Evolutionary conservation across 768 basidiomycete species (phyloP), one percentile per base, ranked within the genome.

Genomic region (Tylopilus felleus): DNA sequence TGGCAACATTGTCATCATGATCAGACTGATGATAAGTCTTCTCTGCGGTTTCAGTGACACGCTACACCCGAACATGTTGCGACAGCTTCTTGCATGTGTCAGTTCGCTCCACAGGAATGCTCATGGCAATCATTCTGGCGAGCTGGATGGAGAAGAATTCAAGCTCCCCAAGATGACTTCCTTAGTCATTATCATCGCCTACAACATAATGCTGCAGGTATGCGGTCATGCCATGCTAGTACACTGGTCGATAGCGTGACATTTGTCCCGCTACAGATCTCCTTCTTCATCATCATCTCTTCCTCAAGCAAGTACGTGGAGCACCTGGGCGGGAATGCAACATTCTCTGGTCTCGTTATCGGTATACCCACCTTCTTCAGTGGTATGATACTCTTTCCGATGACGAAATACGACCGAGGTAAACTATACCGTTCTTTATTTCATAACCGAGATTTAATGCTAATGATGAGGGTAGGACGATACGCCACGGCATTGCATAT

Each of bases 221-320:
- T 8, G 70, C 49, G 23, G 1, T 36, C 27, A 27, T 23, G 2
- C 28, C 9, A 4, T 38, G 16, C 14, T 5, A 17, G 17, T 9
- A 12, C 22, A 29, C 36, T n/a, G 22, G 4, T 38, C 6, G 23
- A 38, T n/a, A 25, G 16, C n/a, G 29, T 47, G 14, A 51, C 39
- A 10, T 19, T 45, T 33, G 28, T 9, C 29, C 17, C 9, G n/a
- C 31, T 2, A 28, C 51, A 87, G 86, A 63, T 84, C 5, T 80
- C 83, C 0, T 88, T 88, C 70, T 88, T 86, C 66, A 79, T 86
- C 52, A 74, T 86, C 39, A 81, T 88, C 5, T 83, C 86, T 3
- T 85, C 86, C 1, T 81, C 84, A 1, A 81, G 79, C 60, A 73
- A 75, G 47, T 87, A 88, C 61, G 81, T 84, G 0, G 75, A 80